Evolutionary conservation across 805 yeast species (phyloP), one percentile per base, ranked within the genome.

Genomic region (Pichia insulana): DNA sequence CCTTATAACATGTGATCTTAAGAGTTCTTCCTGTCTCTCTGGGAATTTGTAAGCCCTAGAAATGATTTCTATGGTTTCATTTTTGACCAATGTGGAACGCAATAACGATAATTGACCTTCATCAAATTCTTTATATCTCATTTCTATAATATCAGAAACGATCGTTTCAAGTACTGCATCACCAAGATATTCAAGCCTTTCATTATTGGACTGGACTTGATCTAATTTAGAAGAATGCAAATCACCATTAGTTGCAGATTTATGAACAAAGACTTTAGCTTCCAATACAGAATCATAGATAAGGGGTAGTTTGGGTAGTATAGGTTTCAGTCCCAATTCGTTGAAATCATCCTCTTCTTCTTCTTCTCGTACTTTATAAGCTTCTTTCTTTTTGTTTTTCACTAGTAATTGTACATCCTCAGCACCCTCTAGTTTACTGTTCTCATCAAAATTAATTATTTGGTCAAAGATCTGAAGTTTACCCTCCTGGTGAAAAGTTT

Each of bases 121-220:
- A 19, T 77, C 66, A 35, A 79, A 80, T 35, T 69, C 63, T 0
- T 94, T 92, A 52, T 81, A 83, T 42, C 71, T 61, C 22, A 74
- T 69, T 53, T 71, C 87, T 15, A 86, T 67, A 34, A 89, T 69
- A 44, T 73, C 65, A 0, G 96, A 81, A 41, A 83, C 78, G n/a
- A 80, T 66, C 41, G 73, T 73, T 55, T 85, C 83, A 45, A 90
- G 64, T 17, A 87, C 74, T 1, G 97, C 79, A 63, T 90, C 97
- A 13, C 97, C 97, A 35, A 86, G 65, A 56, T 87, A 90, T 64
- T 90, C 97, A 18, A 88, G 66, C 39, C 96, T 70, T 67, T 89
- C 97, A 58, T 90, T 85, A 52, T 86, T 89, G 2, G 79, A 65
- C 40, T 70, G 65, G 20, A 82, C 65, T 41, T 73, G 65, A 49